A percentile compares a stretch with the other conserved stretches of the same genome.
Conservation (phyloP, 768 basidiomycete genomes). For the Rhizopogon roseolus region DNA sequence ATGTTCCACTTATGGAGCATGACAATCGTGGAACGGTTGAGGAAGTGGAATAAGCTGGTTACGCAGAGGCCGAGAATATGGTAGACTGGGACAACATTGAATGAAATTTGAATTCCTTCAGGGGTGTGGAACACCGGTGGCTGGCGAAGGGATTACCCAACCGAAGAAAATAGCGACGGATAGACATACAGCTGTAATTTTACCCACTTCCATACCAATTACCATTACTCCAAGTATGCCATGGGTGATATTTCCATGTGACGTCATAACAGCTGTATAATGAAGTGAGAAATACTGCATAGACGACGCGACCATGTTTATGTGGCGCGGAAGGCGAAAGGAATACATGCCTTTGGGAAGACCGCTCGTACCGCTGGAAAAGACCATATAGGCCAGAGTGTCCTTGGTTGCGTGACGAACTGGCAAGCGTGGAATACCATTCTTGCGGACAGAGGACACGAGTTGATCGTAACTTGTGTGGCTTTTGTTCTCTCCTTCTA, state of each 20-base stretch:
- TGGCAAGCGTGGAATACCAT: constrained; percentile 30
- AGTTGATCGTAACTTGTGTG: constrained; percentile 36
- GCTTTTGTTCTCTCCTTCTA: constrained; percentile 34
- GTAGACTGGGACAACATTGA: constrained; percentile 57
- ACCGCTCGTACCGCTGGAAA: constrained; percentile 69
- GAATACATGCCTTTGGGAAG: constrained; percentile 51
- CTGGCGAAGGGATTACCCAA: constrained; percentile 37
- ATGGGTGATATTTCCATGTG: constrained; percentile 50
- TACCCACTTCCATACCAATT: constrained; percentile 15
- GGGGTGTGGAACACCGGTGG: constrained; percentile 31
- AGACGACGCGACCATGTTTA: neutral
- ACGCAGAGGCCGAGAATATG: constrained; percentile 54
- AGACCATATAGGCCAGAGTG: constrained; percentile 59
- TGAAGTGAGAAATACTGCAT: neutral
- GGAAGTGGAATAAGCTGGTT: constrained; percentile 40
- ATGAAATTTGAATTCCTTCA: constrained; percentile 35
- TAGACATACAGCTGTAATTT: constrained; percentile 32
- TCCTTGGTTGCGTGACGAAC: constrained; percentile 39
- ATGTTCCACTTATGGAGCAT: constrained; percentile 53
- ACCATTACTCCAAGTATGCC: constrained; percentile 32
- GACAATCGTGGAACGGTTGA: constrained; percentile 38
- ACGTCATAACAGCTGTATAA: constrained; percentile 53
- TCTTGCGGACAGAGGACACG: constrained; percentile 31
- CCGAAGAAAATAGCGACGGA: constrained; percentile 24
- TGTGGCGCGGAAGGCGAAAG: neutral